These are phyloP conservation scores for Exidia glandulosa DNA, from an alignment of 768 basidiomycete genomes.

Conservation along the genomic window DNA sequence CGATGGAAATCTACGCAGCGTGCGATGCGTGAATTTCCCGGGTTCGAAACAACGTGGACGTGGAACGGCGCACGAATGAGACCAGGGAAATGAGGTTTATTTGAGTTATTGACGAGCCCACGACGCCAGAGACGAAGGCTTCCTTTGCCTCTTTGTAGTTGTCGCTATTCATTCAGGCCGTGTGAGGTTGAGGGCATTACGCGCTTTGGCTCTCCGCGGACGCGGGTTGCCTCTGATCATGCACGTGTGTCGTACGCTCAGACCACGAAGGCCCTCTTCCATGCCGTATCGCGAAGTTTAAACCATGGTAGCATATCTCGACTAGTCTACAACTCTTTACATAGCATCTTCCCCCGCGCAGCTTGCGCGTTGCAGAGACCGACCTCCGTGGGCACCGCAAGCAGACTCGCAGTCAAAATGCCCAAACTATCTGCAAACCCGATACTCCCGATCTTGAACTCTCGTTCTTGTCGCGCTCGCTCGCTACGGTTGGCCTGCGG, in stretches of 20 bases:
- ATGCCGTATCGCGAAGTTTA: no score
- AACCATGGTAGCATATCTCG: no score
- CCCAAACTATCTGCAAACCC: slow-evolving; percentile 78
- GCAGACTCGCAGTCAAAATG: slow-evolving; percentile 49
- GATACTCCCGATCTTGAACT: slow-evolving; percentile 85
- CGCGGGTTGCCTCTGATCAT: no score
- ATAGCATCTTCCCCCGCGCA: slow-evolving; percentile 56
- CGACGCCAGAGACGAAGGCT: slow-evolving; percentile 65
- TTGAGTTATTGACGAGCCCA: slow-evolving; percentile 57
- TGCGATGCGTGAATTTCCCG: neutral
- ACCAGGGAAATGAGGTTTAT: slow-evolving; percentile 59
- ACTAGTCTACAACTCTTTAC: slow-evolving; percentile 42
- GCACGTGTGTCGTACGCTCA: no score
- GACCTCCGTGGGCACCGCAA: slow-evolving; percentile 67
- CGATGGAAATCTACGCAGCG: neutral
- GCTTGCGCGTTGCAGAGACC: slow-evolving; percentile 67
- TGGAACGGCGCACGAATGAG: slow-evolving; percentile 40
- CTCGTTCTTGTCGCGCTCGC: slow-evolving; percentile 60
- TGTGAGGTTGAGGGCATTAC: no score
- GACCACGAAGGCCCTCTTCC: no score
- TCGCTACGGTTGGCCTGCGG: slow-evolving; percentile 37
- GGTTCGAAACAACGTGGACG: neutral
- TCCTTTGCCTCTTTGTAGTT: slow-evolving; percentile 72
- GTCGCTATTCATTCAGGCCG: slow-evolving; percentile 8
- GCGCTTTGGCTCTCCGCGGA: no score